Evolutionary conservation across 2,329 filamentous ascomycete species (phyloP).

Genomic region (Hypoxylon sp.): DNA sequence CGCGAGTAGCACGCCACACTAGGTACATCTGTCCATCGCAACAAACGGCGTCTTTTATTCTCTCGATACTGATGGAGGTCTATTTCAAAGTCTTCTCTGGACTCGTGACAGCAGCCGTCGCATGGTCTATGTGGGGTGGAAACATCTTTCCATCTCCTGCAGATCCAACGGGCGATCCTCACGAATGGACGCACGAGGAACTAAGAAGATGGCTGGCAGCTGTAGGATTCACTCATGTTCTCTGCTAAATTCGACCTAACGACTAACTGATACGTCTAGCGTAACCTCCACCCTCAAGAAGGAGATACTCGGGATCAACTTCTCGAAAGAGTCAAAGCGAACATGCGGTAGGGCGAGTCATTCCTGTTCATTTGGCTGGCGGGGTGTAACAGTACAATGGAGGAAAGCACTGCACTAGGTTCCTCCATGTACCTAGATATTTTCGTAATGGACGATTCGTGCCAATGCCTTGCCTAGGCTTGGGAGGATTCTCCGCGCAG

Average conservation of each 20-base stretch:
- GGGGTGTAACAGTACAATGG: neutral
- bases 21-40: slow-evolving; percentile 62
- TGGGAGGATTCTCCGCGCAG: neutral
- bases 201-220: slow-evolving; percentile 83
- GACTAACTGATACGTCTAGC: slow-evolving; percentile 60
- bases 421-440: too few species aligned
- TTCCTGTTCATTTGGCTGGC: neutral
- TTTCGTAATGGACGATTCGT: neutral
- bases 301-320: slow-evolving; percentile 74
- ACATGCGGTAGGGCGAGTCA: slow-evolving; percentile 61
- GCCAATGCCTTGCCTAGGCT: neutral
- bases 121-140: slow-evolving; percentile 87
- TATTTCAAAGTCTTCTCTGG: slow-evolving; percentile 78
- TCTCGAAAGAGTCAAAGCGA: slow-evolving; percentile 77
- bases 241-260: neutral
- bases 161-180: slow-evolving; percentile 83
- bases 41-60: slow-evolving; percentile 12
- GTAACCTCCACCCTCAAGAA: slow-evolving; percentile 72
- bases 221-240: slow-evolving; percentile 67
- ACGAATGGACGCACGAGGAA: slow-evolving; percentile 83
- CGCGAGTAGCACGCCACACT: slow-evolving; percentile 74
- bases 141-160: slow-evolving; percentile 83
- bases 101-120: slow-evolving; percentile 83
- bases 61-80: slow-evolving; percentile 48
- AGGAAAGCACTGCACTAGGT: neutral